Evolutionary conservation across 2,329 filamentous ascomycete genomes (phyloP).

Genomic region (Arachnomyces sp.): DNA sequence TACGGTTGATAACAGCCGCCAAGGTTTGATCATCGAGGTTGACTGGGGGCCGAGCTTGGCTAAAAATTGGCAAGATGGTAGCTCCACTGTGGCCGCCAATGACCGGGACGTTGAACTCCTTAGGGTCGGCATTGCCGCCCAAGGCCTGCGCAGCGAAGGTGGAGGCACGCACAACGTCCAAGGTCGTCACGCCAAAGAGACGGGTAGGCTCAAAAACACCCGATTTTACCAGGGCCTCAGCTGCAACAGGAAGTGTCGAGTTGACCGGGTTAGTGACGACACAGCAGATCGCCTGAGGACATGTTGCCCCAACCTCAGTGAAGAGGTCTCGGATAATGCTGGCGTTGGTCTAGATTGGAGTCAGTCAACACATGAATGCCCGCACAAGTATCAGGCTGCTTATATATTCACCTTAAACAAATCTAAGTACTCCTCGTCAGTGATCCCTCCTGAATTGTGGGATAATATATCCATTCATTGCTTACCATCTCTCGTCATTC

Average conservation of each 20-base stretch:
- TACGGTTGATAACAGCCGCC: slow-evolving; percentile 3
- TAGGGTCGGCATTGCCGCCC: neutral
- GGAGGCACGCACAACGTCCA: slow-evolving; percentile 5
- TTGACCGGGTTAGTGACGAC: slow-evolving; percentile 7
- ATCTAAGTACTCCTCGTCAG: no score
- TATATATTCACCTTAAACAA: no score
- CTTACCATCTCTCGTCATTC: slow-evolving; percentile 10
- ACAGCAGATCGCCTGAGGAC: slow-evolving; percentile 3
- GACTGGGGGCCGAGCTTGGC: slow-evolving; percentile 4
- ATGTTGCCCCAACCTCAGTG: slow-evolving; percentile 1
- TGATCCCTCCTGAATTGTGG: no score
- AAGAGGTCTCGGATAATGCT: slow-evolving; percentile 7
- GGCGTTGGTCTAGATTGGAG: slow-evolving; percentile 4
- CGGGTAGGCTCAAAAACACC: slow-evolving; percentile 5
- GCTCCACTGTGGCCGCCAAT: slow-evolving; percentile 24
- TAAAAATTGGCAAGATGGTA: slow-evolving; percentile 7
- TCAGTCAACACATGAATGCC: no score
- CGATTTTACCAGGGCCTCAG: slow-evolving; percentile 3
- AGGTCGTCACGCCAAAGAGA: slow-evolving; percentile 6
- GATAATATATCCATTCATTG: no score
- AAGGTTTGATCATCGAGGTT: slow-evolving; percentile 1
- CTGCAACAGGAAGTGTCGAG: slow-evolving; percentile 5
- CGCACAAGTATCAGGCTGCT: no score
- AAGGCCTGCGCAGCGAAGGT: slow-evolving; percentile 5
- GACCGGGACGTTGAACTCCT: slow-evolving; percentile 35